Percentiles rank a stretch among this genome's conserved stretches.
These are phyloP conservation scores for Cladosporium sp. DNA, from an alignment of 2,329 filamentous ascomycete species.

Conservation along the genomic window DNA sequence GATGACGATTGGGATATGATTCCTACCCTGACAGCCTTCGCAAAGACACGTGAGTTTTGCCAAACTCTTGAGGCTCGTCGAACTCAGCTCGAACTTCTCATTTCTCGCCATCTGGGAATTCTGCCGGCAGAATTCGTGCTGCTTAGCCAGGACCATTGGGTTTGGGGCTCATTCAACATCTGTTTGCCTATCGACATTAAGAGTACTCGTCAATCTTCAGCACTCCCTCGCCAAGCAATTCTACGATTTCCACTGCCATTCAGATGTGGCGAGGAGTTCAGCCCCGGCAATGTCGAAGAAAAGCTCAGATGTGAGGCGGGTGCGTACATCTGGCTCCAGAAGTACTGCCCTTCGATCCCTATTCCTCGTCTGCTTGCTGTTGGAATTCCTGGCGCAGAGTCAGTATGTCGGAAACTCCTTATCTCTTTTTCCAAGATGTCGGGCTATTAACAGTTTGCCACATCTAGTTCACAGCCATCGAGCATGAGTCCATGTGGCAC, in stretches of 20 bases:
- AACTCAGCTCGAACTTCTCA: not conserved
- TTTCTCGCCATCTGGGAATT: constrained; percentile 3
- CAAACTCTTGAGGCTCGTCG: not conserved
- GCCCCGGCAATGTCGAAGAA: constrained; percentile 46
- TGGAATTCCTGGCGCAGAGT: constrained; percentile 30
- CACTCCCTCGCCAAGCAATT: constrained; percentile 8
- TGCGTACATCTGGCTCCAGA: constrained; percentile 43
- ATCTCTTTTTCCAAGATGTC: too few species aligned
- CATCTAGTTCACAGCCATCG: constrained; percentile 19
- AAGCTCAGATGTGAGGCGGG: constrained; percentile 45
- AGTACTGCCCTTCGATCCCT: constrained; percentile 41
- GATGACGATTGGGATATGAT: constrained; percentile 10
- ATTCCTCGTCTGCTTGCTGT: constrained; percentile 40
- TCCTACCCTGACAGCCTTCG: not conserved
- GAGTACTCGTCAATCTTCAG: not conserved
- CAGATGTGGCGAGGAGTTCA: constrained; percentile 38
- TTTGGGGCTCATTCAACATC: constrained; percentile 10
- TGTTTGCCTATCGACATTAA: constrained; percentile 5
- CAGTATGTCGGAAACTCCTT: not conserved
- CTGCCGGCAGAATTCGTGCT: constrained; percentile 3
- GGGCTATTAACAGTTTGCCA: not conserved
- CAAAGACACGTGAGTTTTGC: constrained; percentile 1
- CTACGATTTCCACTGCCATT: constrained; percentile 22
- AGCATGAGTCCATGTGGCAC: constrained; percentile 19
- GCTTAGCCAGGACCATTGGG: constrained; percentile 6